Conservation (phyloP, 164 flowering plant species). For the Akebia trifoliata region DNA sequence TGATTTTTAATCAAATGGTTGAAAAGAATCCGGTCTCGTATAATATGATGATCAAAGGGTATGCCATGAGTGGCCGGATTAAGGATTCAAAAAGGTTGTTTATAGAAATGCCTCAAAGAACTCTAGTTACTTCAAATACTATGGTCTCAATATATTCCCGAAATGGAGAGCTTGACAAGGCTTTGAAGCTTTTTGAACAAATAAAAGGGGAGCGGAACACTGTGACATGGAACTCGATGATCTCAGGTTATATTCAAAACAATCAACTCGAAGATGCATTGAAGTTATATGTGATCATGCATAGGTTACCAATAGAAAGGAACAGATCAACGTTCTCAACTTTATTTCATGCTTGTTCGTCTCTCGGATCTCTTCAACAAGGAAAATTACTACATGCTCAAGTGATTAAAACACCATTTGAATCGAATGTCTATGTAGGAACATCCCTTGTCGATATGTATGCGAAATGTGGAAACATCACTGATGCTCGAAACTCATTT, state of each 20-base stretch:
- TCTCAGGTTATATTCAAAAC: slow-evolving; percentile 53
- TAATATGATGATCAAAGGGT: slow-evolving; percentile 71
- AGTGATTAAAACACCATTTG: slow-evolving; percentile 52
- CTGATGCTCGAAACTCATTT: slow-evolving; percentile 51
- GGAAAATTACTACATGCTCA: slow-evolving; percentile 55
- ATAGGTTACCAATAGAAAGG: slow-evolving; percentile 29
- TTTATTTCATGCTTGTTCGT: slow-evolving; percentile 56
- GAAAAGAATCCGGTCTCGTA: slow-evolving; percentile 35
- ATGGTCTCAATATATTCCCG: slow-evolving; percentile 60
- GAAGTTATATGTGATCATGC: slow-evolving; percentile 45
- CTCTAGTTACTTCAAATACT: slow-evolving; percentile 39
- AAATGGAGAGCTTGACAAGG: slow-evolving; percentile 43
- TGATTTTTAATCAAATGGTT: slow-evolving; percentile 28
- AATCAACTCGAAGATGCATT: slow-evolving; percentile 48
- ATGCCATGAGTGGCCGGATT: slow-evolving; percentile 39
- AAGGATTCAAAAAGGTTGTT: slow-evolving; percentile 47
- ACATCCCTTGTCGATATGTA: slow-evolving; percentile 79
- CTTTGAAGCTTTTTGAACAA: slow-evolving; percentile 49
- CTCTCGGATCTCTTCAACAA: slow-evolving; percentile 52
- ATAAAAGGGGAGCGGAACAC: slow-evolving; percentile 39
- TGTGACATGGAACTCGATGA: slow-evolving; percentile 79
- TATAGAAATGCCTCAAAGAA: slow-evolving; percentile 41
- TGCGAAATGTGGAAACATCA: slow-evolving; percentile 67
- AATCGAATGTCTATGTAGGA: slow-evolving; percentile 55
- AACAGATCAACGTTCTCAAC: slow-evolving; percentile 64